Percentiles rank a stretch among this genome's conserved stretches.
Evolutionary conservation across 2,329 filamentous ascomycete genomes (phyloP).

Genomic region (Apiospora marii): DNA sequence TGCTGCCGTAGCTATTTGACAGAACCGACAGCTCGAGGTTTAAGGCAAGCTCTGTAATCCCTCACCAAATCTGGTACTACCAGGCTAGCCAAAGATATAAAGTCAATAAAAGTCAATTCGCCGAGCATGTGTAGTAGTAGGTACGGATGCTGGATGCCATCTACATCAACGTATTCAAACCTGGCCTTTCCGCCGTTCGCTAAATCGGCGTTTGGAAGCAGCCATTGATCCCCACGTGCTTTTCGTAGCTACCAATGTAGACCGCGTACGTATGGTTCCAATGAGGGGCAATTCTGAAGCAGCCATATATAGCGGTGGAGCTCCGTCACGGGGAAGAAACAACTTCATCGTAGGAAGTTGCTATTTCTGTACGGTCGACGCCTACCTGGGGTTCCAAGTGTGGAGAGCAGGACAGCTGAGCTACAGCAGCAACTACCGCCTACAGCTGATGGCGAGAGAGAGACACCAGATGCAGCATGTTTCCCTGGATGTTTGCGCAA

Average conservation of each 20-base stretch:
- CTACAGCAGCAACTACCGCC: neutral
- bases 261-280: neutral
- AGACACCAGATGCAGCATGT: constrained; percentile 11
- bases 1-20: neutral
- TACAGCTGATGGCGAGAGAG: constrained; percentile 1
- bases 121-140: neutral
- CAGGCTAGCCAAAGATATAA: neutral
- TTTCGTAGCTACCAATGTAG: neutral
- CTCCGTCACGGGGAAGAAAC: constrained; percentile 13
- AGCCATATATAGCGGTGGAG: constrained; percentile 12
- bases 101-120: neutral
- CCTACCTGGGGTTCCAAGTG: neutral
- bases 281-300: constrained; percentile 19
- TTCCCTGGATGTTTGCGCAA: constrained; percentile 16
- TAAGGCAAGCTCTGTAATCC: neutral
- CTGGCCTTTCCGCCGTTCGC: neutral
- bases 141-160: neutral
- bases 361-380: constrained; percentile 12
- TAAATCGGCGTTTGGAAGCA: neutral
- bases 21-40: constrained; percentile 6
- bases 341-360: neutral
- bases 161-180: neutral
- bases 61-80: neutral
- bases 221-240: neutral
- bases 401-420: constrained; percentile 3